phyloP scores from a whole-genome alignment of 1,284 basidiomycete species.

The Peniophora sp. region DNA sequence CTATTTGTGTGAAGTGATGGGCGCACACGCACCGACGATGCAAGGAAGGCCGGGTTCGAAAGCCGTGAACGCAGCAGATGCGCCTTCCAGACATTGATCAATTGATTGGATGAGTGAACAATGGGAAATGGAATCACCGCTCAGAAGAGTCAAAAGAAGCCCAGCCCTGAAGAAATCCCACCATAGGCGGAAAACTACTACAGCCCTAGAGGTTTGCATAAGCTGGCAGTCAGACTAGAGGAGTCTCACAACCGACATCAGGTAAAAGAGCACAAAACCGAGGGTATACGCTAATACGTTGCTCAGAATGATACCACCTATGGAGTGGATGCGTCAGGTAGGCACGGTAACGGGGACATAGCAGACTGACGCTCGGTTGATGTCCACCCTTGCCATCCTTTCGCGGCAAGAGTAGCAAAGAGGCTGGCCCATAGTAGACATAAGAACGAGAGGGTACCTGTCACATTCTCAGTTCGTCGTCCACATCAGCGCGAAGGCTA shows the following conservation, averaged over 20 bases:
- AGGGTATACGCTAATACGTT: too few species aligned
- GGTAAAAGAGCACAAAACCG: too few species aligned
- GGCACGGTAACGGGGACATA: too few species aligned
- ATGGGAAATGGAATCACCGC: slow-evolving; percentile 20
- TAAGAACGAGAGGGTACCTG: not conserved
- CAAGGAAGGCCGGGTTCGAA: slow-evolving; percentile 31
- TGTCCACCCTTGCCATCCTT: not conserved
- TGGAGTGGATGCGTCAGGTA: too few species aligned
- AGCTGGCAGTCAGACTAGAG: too few species aligned
- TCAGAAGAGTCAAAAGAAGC: slow-evolving; percentile 28
- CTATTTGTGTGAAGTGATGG: too few species aligned
- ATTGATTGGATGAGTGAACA: not conserved
- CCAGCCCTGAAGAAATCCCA: slow-evolving; percentile 32
- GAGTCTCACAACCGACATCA: too few species aligned
- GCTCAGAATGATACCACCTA: too few species aligned
- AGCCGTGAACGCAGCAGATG: slow-evolving; percentile 23
- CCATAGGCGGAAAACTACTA: slow-evolving; percentile 35
- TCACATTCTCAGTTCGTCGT: not conserved
- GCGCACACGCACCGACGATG: slow-evolving; percentile 26
- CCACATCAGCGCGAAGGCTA: not conserved
- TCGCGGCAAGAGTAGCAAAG: not conserved
- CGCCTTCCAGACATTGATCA: slow-evolving; percentile 12
- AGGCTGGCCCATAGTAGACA: slow-evolving; percentile 20
- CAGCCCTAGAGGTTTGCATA: slow-evolving; percentile 28
- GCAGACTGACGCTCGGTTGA: not conserved